These are phyloP conservation scores for Pichia sp. DNA, from an alignment of 1,139 yeast species.

Conservation along the genomic window DNA sequence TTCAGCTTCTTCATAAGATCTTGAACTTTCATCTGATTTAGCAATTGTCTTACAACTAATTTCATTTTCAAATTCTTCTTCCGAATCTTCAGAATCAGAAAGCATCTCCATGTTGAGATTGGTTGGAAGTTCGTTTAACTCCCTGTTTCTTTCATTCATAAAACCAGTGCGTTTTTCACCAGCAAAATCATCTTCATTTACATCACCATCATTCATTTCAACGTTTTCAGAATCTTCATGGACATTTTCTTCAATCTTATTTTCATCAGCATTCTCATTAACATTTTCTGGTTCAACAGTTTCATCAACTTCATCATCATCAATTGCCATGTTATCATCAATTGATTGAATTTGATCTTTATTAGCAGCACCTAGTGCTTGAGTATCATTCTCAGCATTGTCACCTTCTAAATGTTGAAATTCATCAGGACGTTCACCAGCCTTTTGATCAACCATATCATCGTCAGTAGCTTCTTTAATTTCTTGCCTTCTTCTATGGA, in stretches of 20 bases:
- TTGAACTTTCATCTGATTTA: conserved; percentile 3
- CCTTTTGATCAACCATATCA: conserved; percentile 43
- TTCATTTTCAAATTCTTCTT: conserved; percentile 29
- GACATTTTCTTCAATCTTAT: conserved; percentile 17
- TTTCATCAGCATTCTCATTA: conserved; percentile 25
- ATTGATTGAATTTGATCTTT: conserved; percentile 72
- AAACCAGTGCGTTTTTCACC: conserved; percentile 50
- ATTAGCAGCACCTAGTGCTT: conserved; percentile 87
- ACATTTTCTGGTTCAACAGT: conserved; percentile 18
- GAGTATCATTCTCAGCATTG: conserved; percentile 68
- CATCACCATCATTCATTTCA: conserved; percentile 24
- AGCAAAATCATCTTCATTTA: conserved; percentile 41
- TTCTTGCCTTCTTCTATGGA: conserved; percentile 85
- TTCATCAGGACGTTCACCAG: conserved; percentile 73
- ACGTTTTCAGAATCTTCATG: conserved; percentile 16
- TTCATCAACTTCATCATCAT: conserved; percentile 48
- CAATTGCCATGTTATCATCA: conserved; percentile 83
- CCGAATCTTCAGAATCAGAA: conserved; percentile 33
- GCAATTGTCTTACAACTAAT: no score
- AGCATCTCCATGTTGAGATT: conserved; percentile 31
- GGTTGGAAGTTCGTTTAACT: conserved; percentile 24
- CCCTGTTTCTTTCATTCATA: conserved; percentile 42
- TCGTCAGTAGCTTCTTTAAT: conserved; percentile 57
- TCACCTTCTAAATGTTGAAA: conserved; percentile 90
- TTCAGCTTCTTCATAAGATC: conserved; percentile 58